Evolutionary conservation across 257 asterid genomes (phyloP).

Genomic region (Forsythia viridissima): DNA sequence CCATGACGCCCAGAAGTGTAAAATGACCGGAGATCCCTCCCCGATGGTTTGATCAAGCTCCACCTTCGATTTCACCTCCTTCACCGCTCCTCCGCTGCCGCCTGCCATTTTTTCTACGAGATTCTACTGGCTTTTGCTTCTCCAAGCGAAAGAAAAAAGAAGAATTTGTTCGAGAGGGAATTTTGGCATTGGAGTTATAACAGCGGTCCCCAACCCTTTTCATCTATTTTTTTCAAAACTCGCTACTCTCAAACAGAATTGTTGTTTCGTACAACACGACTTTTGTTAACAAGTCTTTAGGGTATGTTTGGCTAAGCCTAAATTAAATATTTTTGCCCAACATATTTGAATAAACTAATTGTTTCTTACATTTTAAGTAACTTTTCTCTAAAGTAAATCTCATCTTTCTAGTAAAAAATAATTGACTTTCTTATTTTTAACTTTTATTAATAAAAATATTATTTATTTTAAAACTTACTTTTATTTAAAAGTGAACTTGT

Average conservation of each 20-base stretch:
- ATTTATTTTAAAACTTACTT: no score
- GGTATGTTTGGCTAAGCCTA: not conserved
- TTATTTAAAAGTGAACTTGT: no score
- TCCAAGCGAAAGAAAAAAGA: constrained; percentile 6
- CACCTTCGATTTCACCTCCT: constrained; percentile 76
- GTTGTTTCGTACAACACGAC: no score
- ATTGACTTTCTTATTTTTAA: no score
- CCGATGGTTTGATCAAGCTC: constrained; percentile 57
- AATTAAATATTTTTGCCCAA: no score
- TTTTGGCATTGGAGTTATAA: constrained; percentile 13
- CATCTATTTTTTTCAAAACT: not conserved
- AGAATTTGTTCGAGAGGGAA: not conserved
- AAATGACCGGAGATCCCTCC: constrained; percentile 50
- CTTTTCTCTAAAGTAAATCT: no score
- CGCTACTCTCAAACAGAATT: not conserved
- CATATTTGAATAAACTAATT: no score
- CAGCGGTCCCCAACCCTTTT: not conserved
- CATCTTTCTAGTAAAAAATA: no score
- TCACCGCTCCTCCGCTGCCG: constrained; percentile 68
- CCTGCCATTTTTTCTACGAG: constrained; percentile 39
- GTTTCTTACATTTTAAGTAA: no score
- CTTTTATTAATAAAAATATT: no score
- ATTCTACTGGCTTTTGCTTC: constrained; percentile 5
- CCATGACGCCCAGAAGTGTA: constrained; percentile 99
- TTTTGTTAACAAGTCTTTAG: not conserved